Conservation (phyloP, 2,329 filamentous ascomycete species). For the Fusarium floridanum region DNA sequence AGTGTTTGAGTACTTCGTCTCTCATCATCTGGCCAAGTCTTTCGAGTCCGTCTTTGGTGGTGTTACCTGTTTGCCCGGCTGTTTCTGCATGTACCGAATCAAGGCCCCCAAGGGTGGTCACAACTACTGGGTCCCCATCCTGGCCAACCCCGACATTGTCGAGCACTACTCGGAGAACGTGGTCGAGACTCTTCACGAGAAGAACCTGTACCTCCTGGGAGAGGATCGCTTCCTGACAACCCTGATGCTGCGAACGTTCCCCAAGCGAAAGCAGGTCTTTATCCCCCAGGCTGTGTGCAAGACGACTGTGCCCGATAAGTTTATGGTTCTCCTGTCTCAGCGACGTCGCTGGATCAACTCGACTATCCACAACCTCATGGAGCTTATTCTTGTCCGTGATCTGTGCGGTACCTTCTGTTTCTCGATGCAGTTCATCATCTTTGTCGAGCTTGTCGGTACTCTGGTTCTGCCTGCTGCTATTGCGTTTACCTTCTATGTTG, state of each 20-base stretch:
- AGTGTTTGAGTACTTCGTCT: slow-evolving; percentile 99
- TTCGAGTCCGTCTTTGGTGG: slow-evolving; percentile 99
- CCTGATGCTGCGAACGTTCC: slow-evolving; percentile 98
- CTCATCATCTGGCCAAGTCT: slow-evolving; percentile 94
- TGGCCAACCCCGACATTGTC: slow-evolving; percentile 97
- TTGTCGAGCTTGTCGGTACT: slow-evolving; percentile 94
- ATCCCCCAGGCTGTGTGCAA: slow-evolving; percentile 99
- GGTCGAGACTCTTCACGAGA: slow-evolving; percentile 97
- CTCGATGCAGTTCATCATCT: slow-evolving; percentile 99
- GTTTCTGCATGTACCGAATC: slow-evolving; percentile 99
- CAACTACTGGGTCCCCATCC: slow-evolving; percentile 99
- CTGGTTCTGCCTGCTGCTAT: slow-evolving; percentile 96
- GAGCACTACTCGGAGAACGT: slow-evolving; percentile 99
- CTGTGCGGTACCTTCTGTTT: slow-evolving; percentile 99
- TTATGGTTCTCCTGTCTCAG: slow-evolving; percentile 93
- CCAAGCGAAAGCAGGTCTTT: slow-evolving; percentile 98
- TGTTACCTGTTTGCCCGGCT: slow-evolving; percentile 97
- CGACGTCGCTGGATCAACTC: slow-evolving; percentile 99
- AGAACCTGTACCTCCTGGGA: slow-evolving; percentile 91
- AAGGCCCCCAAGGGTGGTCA: slow-evolving; percentile 98
- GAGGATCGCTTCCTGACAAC: slow-evolving; percentile 97
- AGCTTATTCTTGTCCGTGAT: slow-evolving; percentile 93
- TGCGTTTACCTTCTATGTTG: slow-evolving; percentile 95
- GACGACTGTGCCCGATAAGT: slow-evolving; percentile 93
- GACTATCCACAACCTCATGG: slow-evolving; percentile 98